phyloP scores from a whole-genome alignment of 768 basidiomycete genomes.

The Auriscalpium vulgare region DNA sequence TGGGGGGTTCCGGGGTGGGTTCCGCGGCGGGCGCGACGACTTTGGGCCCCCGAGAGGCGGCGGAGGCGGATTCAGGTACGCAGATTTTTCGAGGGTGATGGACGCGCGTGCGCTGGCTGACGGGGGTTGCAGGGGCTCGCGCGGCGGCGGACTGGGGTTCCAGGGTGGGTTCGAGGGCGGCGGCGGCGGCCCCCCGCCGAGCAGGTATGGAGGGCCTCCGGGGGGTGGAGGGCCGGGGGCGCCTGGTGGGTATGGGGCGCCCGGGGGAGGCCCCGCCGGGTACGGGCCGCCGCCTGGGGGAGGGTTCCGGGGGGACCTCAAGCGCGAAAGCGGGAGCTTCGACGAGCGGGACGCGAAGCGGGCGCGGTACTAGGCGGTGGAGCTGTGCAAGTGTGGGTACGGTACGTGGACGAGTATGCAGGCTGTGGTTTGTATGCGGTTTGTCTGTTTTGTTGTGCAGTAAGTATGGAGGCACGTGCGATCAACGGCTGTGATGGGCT shows the following conservation, averaged over 20 bases:
- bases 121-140: not conserved
- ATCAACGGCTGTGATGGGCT: not conserved
- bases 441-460: no score
- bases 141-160: constrained; percentile 12
- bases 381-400: not conserved
- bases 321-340: constrained; percentile 66
- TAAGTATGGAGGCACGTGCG: no score
- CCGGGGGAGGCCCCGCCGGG: constrained; percentile 25
- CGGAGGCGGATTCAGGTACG: constrained; percentile 23
- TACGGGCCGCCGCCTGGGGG: constrained; percentile 32
- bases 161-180: constrained; percentile 2
- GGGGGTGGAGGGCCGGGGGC: constrained; percentile 24
- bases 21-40: constrained; percentile 20
- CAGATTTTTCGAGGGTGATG: not conserved
- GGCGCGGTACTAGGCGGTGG: constrained; percentile 49
- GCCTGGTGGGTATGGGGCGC: constrained; percentile 18
- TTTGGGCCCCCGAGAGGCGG: constrained; percentile 21
- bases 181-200: constrained; percentile 30
- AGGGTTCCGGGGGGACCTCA: constrained; percentile 43
- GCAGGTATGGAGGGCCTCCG: constrained; percentile 26
- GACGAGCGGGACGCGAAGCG: constrained; percentile 79
- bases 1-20: constrained; percentile 23
- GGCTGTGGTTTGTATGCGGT: no score
- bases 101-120: not conserved
- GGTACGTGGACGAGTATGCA: not conserved